Percentiles rank a stretch among this genome's conserved stretches.
Evolutionary conservation across 495 filamentous ascomycete species (phyloP).

Genomic region (Xylaria nigripes): DNA sequence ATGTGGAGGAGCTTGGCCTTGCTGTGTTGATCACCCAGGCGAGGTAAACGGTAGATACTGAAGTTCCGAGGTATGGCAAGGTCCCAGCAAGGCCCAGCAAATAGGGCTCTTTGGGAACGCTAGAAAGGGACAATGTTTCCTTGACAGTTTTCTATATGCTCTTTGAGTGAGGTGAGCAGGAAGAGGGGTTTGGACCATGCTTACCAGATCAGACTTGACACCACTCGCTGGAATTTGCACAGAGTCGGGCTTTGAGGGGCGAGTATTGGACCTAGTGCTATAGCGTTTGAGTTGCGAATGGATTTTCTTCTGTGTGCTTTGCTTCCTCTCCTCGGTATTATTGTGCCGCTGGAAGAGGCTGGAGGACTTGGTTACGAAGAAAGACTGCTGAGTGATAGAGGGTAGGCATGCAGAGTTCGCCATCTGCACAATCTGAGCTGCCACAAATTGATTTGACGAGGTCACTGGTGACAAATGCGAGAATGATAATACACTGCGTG

Average conservation of each 20-base stretch:
- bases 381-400: neutral
- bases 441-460: neutral
- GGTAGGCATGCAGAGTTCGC: neutral
- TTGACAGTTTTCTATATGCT: constrained; percentile 60
- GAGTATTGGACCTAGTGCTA: constrained; percentile 51
- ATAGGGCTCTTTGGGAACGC: constrained; percentile 74
- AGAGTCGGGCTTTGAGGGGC: constrained; percentile 38
- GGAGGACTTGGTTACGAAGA: constrained; percentile 17
- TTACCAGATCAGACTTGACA: constrained; percentile 65
- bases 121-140: constrained; percentile 73
- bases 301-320: constrained; percentile 43
- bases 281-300: constrained; percentile 46
- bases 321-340: constrained; percentile 41
- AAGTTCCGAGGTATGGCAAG: constrained; percentile 83
- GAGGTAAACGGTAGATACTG: constrained; percentile 76
- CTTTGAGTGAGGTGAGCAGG: neutral
- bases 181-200: constrained; percentile 21
- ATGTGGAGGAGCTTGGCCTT: constrained; percentile 49
- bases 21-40: constrained; percentile 71
- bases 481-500: constrained; percentile 8
- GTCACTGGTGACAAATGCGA: constrained; percentile 9
- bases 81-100: constrained; percentile 82
- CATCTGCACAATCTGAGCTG: neutral
- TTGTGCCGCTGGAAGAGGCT: constrained; percentile 32
- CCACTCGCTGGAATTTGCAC: constrained; percentile 45